Evolutionary conservation across 2,329 filamentous ascomycete species (phyloP).

Genomic region (Arthrobotrys sinensis): DNA sequence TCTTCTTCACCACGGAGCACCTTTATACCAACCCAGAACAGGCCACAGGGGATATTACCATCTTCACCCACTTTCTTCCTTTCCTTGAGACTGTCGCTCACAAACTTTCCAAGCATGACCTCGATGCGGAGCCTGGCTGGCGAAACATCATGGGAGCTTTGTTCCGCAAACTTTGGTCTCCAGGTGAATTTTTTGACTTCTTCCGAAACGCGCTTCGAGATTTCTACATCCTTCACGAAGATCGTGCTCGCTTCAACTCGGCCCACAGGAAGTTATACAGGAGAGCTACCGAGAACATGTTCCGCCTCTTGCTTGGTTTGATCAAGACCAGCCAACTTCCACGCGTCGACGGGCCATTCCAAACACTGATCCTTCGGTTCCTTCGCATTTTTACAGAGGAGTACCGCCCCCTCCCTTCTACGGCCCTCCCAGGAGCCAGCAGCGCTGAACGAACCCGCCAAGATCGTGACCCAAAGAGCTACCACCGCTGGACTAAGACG

Average conservation of each 20-base stretch:
- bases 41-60: neutral
- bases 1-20: conserved; percentile 23
- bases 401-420: neutral
- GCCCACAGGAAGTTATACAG: conserved; percentile 3
- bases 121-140: neutral
- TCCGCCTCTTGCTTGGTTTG: neutral
- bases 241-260: neutral
- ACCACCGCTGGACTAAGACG: conserved; percentile 6
- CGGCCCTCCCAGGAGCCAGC: neutral
- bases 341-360: neutral
- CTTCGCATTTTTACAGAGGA: conserved; percentile 39
- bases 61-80: conserved; percentile 28
- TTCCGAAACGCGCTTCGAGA: conserved; percentile 4
- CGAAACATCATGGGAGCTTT: conserved; percentile 4
- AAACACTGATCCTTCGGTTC: conserved; percentile 18
- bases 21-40: neutral
- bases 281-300: conserved; percentile 12
- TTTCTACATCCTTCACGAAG: conserved; percentile 35
- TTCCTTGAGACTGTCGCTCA: conserved; percentile 15
- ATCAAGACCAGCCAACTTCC: neutral
- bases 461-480: conserved; percentile 4
- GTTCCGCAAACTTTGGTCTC: conserved; percentile 29
- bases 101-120: neutral
- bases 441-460: neutral
- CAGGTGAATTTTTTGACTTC: conserved; percentile 24